phyloP scores from a whole-genome alignment of 495 filamentous ascomycete genomes.

The Neurospora sp. region DNA sequence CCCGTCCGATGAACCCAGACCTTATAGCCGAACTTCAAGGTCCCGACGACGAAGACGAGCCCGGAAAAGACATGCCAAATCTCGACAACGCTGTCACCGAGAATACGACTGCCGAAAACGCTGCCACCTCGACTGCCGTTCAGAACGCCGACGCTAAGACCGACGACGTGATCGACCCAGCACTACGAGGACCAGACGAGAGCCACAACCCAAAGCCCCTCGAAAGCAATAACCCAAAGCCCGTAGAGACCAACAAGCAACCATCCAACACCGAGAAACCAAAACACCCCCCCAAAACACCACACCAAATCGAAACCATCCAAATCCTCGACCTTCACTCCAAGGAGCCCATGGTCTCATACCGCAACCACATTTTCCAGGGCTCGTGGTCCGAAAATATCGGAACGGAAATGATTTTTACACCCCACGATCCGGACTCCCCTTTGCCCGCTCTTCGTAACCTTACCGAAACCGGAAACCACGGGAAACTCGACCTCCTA shows the following conservation, averaged over 20 bases:
- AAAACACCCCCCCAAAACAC: constrained; percentile 11
- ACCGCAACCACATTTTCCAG: constrained; percentile 62
- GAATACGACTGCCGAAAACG: constrained; percentile 1
- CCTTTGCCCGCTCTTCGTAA: constrained; percentile 30
- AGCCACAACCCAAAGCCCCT: neutral
- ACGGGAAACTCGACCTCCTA: constrained; percentile 44
- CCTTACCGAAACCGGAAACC: constrained; percentile 25
- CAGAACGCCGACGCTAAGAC: constrained; percentile 2
- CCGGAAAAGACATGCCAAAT: constrained; percentile 17
- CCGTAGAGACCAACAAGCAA: neutral
- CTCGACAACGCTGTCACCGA: constrained; percentile 12
- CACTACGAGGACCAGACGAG: constrained; percentile 2
- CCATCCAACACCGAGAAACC: constrained; percentile 11
- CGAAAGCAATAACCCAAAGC: neutral
- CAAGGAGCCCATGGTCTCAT: constrained; percentile 58
- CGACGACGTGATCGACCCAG: constrained; percentile 5
- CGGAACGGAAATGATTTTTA: constrained; percentile 71
- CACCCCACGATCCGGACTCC: constrained; percentile 34
- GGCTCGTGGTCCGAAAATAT: constrained; percentile 69
- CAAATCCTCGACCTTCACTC: constrained; percentile 76
- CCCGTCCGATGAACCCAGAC: constrained; percentile 6
- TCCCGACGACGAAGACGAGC: constrained; percentile 18
- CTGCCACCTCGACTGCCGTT: neutral
- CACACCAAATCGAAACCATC: constrained; percentile 27
- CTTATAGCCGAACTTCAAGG: constrained; percentile 20